Percentiles rank a stretch among this genome's conserved stretches.
Conservation (phyloP, 495 filamentous ascomycete genomes). For the Parathielavia hyrcaniae region DNA sequence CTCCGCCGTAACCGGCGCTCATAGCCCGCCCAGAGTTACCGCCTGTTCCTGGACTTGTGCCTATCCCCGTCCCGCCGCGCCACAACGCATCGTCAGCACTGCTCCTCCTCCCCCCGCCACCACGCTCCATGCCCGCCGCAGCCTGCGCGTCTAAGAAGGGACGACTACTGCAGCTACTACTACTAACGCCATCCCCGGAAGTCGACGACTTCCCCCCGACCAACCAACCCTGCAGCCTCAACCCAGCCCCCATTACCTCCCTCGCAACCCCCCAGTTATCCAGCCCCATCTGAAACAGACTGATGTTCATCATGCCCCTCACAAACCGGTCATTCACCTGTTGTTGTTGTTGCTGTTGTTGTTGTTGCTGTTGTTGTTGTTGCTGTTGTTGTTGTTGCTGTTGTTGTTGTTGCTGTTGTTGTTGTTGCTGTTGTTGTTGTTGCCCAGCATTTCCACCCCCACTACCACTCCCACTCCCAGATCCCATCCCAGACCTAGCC, state of each 20-base stretch:
- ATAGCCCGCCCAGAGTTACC: no score
- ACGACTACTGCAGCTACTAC: no score
- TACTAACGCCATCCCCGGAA: neutral
- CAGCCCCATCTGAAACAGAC: constrained; percentile 32
- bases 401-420: no score
- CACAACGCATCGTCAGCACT: neutral
- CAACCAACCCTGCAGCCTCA: constrained; percentile 32
- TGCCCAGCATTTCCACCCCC: no score
- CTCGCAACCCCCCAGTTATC: constrained; percentile 36
- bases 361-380: no score
- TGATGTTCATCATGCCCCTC: constrained; percentile 31
- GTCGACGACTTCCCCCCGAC: neutral
- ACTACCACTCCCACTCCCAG: no score
- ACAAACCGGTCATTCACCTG: constrained; percentile 30
- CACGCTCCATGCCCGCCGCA: neutral
- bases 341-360: constrained; percentile 10
- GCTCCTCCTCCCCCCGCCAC: neutral
- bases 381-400: no score
- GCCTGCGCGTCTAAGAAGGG: neutral
- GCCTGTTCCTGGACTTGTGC: no score
- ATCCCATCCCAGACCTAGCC: no score
- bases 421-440: no score
- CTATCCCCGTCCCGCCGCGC: no score
- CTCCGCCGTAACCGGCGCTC: no score
- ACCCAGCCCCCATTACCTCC: constrained; percentile 24